A percentile compares a stretch with the other conserved stretches of the same genome.
Evolutionary conservation across 2,329 filamentous ascomycete genomes (phyloP).

Genomic region (Lachnellula arida): DNA sequence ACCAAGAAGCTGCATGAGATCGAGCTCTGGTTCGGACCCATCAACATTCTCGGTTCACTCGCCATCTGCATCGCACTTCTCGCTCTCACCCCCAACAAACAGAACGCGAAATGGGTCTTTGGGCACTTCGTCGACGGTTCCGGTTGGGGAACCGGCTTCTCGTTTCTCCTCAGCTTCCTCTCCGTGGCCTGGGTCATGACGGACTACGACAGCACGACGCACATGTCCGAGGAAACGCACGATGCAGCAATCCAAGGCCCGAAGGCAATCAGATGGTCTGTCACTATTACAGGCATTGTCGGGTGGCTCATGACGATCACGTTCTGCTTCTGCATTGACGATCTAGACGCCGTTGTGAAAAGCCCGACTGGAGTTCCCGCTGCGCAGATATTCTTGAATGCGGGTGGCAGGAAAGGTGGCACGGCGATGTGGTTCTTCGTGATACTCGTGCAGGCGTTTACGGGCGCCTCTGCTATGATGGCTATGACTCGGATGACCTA

Average conservation of each 20-base stretch:
- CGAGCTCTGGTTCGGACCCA: slow-evolving; percentile 61
- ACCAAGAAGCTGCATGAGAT: slow-evolving; percentile 56
- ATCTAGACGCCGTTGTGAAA: slow-evolving; percentile 50
- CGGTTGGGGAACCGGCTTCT: slow-evolving; percentile 58
- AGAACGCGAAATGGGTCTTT: slow-evolving; percentile 56
- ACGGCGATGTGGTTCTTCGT: slow-evolving; percentile 58
- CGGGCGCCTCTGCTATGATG: slow-evolving; percentile 58
- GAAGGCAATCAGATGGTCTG: slow-evolving; percentile 52
- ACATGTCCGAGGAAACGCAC: slow-evolving; percentile 64
- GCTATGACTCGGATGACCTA: slow-evolving; percentile 60
- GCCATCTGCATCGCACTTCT: slow-evolving; percentile 55
- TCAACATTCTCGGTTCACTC: slow-evolving; percentile 58
- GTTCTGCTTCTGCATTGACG: slow-evolving; percentile 57
- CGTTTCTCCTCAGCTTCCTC: slow-evolving; percentile 54
- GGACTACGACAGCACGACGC: slow-evolving; percentile 62
- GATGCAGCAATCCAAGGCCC: slow-evolving; percentile 57
- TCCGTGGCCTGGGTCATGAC: slow-evolving; percentile 63
- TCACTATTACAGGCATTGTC: slow-evolving; percentile 54
- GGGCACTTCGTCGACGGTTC: slow-evolving; percentile 56
- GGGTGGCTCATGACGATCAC: slow-evolving; percentile 61
- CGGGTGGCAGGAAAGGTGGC: slow-evolving; percentile 51
- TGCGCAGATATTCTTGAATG: slow-evolving; percentile 56
- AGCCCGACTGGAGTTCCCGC: slow-evolving; percentile 57
- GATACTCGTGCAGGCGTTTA: slow-evolving; percentile 61
- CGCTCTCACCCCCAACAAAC: slow-evolving; percentile 54